Percentiles rank a stretch among this genome's conserved stretches.
Conservation (phyloP, 768 basidiomycete genomes). For the Royoungia palumana region DNA sequence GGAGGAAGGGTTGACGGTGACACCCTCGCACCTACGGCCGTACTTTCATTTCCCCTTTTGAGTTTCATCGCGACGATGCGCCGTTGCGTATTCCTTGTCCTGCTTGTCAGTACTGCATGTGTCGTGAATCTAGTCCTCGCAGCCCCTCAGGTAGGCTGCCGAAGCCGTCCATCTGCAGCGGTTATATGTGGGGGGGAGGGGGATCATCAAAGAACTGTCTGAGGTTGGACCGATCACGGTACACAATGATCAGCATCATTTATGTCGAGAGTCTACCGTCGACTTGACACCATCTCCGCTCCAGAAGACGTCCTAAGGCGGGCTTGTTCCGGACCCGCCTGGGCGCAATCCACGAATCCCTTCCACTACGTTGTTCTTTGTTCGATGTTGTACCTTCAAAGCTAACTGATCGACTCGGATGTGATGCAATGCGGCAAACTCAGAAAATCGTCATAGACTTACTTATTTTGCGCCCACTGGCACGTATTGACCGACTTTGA, state of each 20-base stretch:
- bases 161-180: conserved; percentile 4
- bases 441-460: neutral
- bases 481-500: too few species aligned
- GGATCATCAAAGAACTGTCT: conserved; percentile 8
- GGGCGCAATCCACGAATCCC: conserved; percentile 13
- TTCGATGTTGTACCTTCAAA: neutral
- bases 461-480: too few species aligned
- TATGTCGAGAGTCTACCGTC: neutral
- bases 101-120: conserved; percentile 3
- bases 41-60: neutral
- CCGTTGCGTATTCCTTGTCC: neutral
- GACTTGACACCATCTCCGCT: neutral
- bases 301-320: conserved; percentile 12
- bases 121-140: neutral
- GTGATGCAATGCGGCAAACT: conserved; percentile 16
- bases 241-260: conserved; percentile 13
- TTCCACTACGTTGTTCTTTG: conserved; percentile 13
- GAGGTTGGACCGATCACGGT: conserved; percentile 1
- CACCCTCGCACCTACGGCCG: neutral
- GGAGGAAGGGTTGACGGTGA: neutral
- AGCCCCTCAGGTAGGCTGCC: neutral
- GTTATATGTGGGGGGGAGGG: conserved; percentile 18
- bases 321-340: conserved; percentile 13
- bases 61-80: neutral
- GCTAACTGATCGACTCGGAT: neutral